Base-by-base conservation (phyloP, 352 stramenopile species). In the Phytophthora pisi region DNA sequence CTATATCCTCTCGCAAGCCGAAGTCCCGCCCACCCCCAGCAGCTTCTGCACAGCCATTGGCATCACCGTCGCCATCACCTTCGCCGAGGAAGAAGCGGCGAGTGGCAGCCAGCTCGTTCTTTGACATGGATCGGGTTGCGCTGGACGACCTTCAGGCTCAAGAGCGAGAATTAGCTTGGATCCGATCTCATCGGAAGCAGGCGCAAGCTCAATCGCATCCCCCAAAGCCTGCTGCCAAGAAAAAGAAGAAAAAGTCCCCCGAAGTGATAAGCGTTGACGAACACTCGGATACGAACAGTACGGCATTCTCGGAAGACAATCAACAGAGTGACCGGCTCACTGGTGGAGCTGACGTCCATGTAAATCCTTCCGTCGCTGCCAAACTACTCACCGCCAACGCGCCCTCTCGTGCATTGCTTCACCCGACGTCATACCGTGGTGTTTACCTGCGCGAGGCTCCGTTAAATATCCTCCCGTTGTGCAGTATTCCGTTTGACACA, bases 151-250 rank as follows among this genome's bases (percentile, higher is more conserved):
- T 82, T 40, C 74, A 82, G 57, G 74, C 74, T 8, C 74, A 82
- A 24, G 74, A 82, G 40, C 70, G 68, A 57, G 74, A 82, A 51
- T 24, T 82, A n/a, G 74, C 74, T n/a, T 68, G 62, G 49, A 72
- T 82, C 42, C 62, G 52, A 13, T 58, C 40, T 30, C 70, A 79
- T 49, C 74, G 43, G 23, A 77, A 77, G 11, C 69, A 68, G 49
- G 49, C 49, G n/a, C 56, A 68, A 52, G 59, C 31, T 16, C 50
- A n/a, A 26, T 10, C 18, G 10, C 50, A n/a, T n/a, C 9, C 18
- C 18, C 9, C 30, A 20, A 71, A 62, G n/a, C 11, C 46, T 52
- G 23, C 42, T 50, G 20, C 13, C 10, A 71, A 69, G 16, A 30
- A 11, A 13, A 71, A 69, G 18, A 34, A 13, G 16, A 70, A 73